A percentile compares a stretch with the other conserved stretches of the same genome.
Conservation (phyloP, 257 asterid species). For the Striga asiatica region DNA sequence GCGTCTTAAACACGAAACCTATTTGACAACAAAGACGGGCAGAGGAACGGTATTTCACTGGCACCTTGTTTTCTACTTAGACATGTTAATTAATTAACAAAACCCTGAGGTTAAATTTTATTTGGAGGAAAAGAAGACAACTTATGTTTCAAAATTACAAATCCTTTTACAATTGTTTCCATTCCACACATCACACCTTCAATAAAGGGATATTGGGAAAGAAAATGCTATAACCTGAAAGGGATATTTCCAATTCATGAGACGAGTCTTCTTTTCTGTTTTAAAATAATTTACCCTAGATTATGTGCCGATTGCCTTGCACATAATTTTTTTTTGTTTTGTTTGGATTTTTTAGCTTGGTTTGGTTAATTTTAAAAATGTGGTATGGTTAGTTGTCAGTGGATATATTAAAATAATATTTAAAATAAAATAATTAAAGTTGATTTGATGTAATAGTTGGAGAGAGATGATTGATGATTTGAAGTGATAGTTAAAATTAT, state of each 20-base stretch:
- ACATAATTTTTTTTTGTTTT: no score
- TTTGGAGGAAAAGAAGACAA: neutral
- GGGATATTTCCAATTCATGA: neutral
- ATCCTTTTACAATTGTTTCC: neutral
- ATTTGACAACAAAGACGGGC: constrained; percentile 74
- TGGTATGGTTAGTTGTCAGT: no score
- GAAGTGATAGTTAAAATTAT: no score
- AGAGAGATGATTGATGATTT: no score
- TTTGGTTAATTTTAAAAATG: no score
- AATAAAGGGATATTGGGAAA: neutral
- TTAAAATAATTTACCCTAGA: neutral
- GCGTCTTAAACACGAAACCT: constrained; percentile 77
- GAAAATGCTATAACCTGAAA: neutral
- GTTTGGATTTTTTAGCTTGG: no score
- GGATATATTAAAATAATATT: no score
- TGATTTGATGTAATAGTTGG: no score
- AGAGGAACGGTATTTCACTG: constrained; percentile 76
- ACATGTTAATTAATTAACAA: neutral
- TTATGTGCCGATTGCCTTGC: constrained; percentile 5
- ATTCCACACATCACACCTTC: neutral
- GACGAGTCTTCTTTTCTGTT: neutral
- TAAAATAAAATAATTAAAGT: no score
- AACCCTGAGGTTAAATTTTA: neutral
- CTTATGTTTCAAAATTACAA: neutral
- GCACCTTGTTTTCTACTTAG: constrained; percentile 3